phyloP scores from a whole-genome alignment of 768 basidiomycete species.

The Xerocomellus chrysenteron region DNA sequence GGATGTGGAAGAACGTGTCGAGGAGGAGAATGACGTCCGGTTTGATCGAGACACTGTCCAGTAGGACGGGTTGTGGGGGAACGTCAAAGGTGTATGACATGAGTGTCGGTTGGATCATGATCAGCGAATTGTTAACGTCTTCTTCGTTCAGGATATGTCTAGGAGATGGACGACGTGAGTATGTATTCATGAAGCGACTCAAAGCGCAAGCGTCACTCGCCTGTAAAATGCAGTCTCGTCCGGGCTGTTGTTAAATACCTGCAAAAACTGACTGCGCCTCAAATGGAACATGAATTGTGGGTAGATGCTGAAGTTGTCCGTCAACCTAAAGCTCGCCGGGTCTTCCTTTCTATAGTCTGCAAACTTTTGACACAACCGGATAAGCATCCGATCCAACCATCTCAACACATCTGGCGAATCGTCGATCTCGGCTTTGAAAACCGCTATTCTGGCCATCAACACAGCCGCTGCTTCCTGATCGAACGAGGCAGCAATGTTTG shows the following conservation, averaged over 20 bases:
- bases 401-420: slow-evolving; percentile 94
- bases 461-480: slow-evolving; percentile 99
- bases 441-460: slow-evolving; percentile 96
- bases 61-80: slow-evolving; percentile 87
- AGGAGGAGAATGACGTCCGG: slow-evolving; percentile 94
- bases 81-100: slow-evolving; percentile 98
- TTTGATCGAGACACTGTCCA: slow-evolving; percentile 97
- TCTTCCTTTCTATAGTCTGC: slow-evolving; percentile 99
- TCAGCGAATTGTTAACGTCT: slow-evolving; percentile 98
- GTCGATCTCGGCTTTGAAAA: slow-evolving; percentile 99
- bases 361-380: slow-evolving; percentile 97
- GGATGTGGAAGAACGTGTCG: slow-evolving; percentile 99
- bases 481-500: slow-evolving; percentile 88
- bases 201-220: slow-evolving; percentile 40
- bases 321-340: slow-evolving; percentile 86
- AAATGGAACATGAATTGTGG: slow-evolving; percentile 99
- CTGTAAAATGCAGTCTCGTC: slow-evolving; percentile 99
- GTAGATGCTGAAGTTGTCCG: slow-evolving; percentile 97
- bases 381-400: slow-evolving; percentile 99
- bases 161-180: slow-evolving; percentile 1
- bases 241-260: slow-evolving; percentile 99
- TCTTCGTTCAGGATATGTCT: slow-evolving; percentile 95
- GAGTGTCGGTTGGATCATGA: slow-evolving; percentile 99
- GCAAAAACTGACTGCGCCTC: slow-evolving; percentile 94
- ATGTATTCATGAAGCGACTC: not conserved